Conservation (phyloP, 2,329 filamentous ascomycete species). For the Apiospora sp. region DNA sequence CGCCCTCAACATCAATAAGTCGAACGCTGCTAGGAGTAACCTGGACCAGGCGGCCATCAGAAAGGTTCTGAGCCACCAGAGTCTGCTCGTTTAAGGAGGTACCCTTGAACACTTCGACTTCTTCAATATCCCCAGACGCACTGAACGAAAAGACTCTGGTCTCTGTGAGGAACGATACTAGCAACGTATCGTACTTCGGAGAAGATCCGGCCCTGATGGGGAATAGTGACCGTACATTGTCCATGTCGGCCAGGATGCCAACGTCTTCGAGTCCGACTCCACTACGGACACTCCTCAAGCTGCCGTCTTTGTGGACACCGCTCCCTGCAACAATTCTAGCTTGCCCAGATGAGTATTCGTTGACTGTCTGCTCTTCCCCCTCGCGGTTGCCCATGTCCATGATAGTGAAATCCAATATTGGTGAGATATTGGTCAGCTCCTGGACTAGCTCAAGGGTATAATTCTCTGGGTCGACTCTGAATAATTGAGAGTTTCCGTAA, state of each 20-base stretch:
- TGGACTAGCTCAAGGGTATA: conserved; percentile 71
- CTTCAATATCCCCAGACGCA: conserved; percentile 79
- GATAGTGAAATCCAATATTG: conserved; percentile 90
- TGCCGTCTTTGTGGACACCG: conserved; percentile 88
- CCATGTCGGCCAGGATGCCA: conserved; percentile 82
- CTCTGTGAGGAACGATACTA: conserved; percentile 84
- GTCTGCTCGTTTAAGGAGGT: conserved; percentile 76
- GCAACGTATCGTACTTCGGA: conserved; percentile 70
- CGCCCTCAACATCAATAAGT: conserved; percentile 67
- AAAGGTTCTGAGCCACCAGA: conserved; percentile 72
- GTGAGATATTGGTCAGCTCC: conserved; percentile 83
- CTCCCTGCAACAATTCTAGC: conserved; percentile 93
- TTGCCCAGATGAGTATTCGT: conserved; percentile 94
- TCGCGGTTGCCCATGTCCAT: conserved; percentile 95
- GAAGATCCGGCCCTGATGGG: conserved; percentile 63
- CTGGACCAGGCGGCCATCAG: conserved; percentile 73
- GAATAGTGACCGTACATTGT: conserved; percentile 77
- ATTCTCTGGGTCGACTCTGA: conserved; percentile 49
- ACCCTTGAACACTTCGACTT: conserved; percentile 78
- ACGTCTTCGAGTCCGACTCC: conserved; percentile 92
- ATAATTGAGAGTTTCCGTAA: conserved; percentile 88
- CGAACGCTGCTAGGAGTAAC: conserved; percentile 72
- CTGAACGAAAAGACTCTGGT: conserved; percentile 85
- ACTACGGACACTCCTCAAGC: conserved; percentile 87
- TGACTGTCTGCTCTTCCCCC: conserved; percentile 75